Base-by-base conservation (phyloP, 164 flowering plant species). In the Tetrastigma voinierianum region DNA sequence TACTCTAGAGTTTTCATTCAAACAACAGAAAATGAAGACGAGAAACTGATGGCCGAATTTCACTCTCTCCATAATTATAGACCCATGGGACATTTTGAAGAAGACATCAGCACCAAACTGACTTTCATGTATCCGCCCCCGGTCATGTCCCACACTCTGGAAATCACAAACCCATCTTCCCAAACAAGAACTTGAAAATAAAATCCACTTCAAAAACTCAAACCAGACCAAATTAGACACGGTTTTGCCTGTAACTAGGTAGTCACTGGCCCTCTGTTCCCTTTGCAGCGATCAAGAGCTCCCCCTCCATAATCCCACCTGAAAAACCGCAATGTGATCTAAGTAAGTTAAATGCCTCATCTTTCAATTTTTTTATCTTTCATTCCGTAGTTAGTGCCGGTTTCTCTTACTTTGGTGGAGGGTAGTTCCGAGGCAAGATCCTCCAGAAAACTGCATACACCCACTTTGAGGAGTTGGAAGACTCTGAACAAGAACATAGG, bases 141-240 rank as follows among this genome's bases (percentile, higher is more conserved):
- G 0, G 76, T 56, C 75, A 64, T 53, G n/a, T n/a, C n/a, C 84
- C 87, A 61, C 96, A 86, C 74, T 87, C 89, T 45, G 53, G 69
- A 90, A 84, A 76, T 90, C 89, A 67, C 92, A 88, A 56, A 87
- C 59, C 94, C 94, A 67, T 90, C 96, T 80, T 90, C 96, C 92
- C 94, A 90, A 24, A 87, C 92, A 58, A 90, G 86, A 76, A 86
- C 94, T 90, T 76, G 5, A 75, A 77, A 13, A 15, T 45, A 70
- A 73, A 71, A 58, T 9, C 40, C 20, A 57, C 21, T 21, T 51
- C 25, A 46, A 59, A 13, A 51, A 54, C 58, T 59, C 57, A 72
- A 20, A 32, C 6, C 40, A 32, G 40, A 32, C 40, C 40, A 32
- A 32, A 48, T 43, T 23, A 53, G 56, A 67, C 24, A 62, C 63